Conservation (phyloP, 2,329 filamentous ascomycete genomes). For the Spiromastix sp. region DNA sequence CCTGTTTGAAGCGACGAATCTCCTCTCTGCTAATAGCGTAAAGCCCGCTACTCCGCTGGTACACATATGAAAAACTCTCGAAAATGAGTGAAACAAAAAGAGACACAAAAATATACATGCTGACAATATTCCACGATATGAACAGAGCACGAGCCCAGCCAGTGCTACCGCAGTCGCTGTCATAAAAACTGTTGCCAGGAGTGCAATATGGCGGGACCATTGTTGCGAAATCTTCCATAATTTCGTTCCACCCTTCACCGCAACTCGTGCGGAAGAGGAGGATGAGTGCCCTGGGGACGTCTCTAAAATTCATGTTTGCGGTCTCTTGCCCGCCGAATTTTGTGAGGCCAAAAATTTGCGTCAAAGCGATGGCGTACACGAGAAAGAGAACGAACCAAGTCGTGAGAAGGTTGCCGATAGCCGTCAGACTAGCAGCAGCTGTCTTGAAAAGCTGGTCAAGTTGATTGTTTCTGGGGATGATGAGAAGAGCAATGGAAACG, state of each 20-base stretch:
- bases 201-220: constrained; percentile 76
- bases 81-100: constrained; percentile 97
- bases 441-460: constrained; percentile 98
- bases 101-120: constrained; percentile 99
- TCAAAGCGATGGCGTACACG: constrained; percentile 91
- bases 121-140: constrained; percentile 95
- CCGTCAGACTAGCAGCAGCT: constrained; percentile 80
- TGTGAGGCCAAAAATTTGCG: constrained; percentile 90
- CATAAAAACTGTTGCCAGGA: constrained; percentile 58
- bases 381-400: constrained; percentile 97
- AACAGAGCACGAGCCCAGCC: constrained; percentile 84
- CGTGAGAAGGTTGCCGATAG: constrained; percentile 82
- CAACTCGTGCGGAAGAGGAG: constrained; percentile 86
- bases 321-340: constrained; percentile 65
- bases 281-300: constrained; percentile 86
- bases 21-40: constrained; percentile 86
- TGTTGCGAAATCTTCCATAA: constrained; percentile 91
- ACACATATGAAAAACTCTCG: constrained; percentile 98
- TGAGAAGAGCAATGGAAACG: constrained; percentile 74
- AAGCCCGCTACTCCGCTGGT: constrained; percentile 89
- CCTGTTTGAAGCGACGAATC: constrained; percentile 92
- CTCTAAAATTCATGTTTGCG: constrained; percentile 82
- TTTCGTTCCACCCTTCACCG: constrained; percentile 90
- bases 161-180: constrained; percentile 85
- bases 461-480: constrained; percentile 94